Evolutionary conservation across 164 flowering plant genomes (phyloP).

Genomic region (Annona squamosa): DNA sequence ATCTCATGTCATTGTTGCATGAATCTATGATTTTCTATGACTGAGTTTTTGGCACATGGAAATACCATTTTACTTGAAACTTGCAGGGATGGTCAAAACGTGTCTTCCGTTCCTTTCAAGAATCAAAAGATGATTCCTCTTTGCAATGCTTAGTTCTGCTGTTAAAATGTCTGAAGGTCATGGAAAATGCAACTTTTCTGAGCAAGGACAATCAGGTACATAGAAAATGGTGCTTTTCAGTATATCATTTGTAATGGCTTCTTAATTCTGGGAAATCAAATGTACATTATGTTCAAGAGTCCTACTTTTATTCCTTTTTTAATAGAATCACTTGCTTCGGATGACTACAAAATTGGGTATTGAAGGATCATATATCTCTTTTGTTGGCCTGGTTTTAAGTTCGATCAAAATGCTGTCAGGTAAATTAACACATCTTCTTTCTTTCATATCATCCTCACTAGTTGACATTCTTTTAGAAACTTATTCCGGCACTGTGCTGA

Average conservation of each 20-base stretch:
- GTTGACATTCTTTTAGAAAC: background rate
- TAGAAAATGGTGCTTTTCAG: background rate
- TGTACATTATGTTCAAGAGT: background rate
- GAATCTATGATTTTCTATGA: too few species aligned
- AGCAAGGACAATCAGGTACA: slow-evolving; percentile 91
- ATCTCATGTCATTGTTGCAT: too few species aligned
- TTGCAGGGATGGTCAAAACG: slow-evolving; percentile 48
- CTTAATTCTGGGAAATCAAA: background rate
- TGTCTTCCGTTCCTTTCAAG: slow-evolving; percentile 18
- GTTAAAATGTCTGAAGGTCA: slow-evolving; percentile 79
- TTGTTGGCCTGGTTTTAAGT: slow-evolving; percentile 50
- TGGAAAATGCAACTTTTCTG: slow-evolving; percentile 94
- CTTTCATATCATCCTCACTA: background rate
- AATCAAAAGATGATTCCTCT: slow-evolving; percentile 28
- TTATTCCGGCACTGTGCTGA: slow-evolving; percentile 1
- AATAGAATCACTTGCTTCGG: slow-evolving; percentile 73
- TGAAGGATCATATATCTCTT: slow-evolving; percentile 37
- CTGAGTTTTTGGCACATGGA: too few species aligned
- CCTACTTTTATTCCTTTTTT: background rate
- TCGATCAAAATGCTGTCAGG: slow-evolving; percentile 83
- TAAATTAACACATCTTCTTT: slow-evolving; percentile 14
- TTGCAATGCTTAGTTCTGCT: slow-evolving; percentile 45
- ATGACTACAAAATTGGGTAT: slow-evolving; percentile 38
- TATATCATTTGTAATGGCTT: background rate
- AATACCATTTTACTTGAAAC: background rate